phyloP scores from a whole-genome alignment of 1,284 basidiomycete genomes.

The Fomes fomentarius region DNA sequence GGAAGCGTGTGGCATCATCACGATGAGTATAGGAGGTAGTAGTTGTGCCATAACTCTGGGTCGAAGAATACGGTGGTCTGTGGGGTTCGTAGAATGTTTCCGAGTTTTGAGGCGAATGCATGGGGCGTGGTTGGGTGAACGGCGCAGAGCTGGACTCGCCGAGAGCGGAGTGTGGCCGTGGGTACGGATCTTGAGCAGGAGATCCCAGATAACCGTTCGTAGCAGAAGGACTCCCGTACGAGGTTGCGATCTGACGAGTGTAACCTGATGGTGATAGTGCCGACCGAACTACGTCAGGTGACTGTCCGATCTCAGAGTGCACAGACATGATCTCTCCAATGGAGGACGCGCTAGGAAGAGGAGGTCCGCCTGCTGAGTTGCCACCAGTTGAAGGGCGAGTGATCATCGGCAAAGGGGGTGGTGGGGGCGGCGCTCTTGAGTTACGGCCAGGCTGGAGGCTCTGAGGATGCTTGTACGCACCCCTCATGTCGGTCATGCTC shows the following conservation, averaged over 20 bases:
- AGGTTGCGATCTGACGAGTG: constrained; percentile 50
- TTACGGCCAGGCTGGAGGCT: constrained; percentile 40
- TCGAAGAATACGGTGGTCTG: constrained; percentile 2
- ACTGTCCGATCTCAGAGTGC: constrained; percentile 8
- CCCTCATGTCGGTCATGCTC: constrained; percentile 62
- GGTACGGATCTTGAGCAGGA: constrained; percentile 17
- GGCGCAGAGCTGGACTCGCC: constrained; percentile 14
- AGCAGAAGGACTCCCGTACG: constrained; percentile 28
- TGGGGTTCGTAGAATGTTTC: constrained; percentile 13
- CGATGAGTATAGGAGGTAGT: constrained; percentile 8
- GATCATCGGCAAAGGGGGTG: constrained; percentile 22
- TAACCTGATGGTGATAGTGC: constrained; percentile 24
- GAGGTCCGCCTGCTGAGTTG: constrained; percentile 16
- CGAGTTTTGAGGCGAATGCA: constrained; percentile 21
- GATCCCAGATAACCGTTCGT: constrained; percentile 9
- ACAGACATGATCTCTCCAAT: constrained; percentile 13
- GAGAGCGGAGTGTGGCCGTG: constrained; percentile 32
- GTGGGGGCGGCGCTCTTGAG: constrained; percentile 9
- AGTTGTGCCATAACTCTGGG: constrained; percentile 12
- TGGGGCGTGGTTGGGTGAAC: constrained; percentile 10
- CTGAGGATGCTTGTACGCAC: constrained; percentile 38
- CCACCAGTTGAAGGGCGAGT: constrained; percentile 29
- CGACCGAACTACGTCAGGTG: constrained; percentile 15
- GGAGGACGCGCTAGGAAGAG: constrained; percentile 13
- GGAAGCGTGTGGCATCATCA: constrained; percentile 4